Base-by-base conservation (phyloP, 2,329 filamentous ascomycete genomes). In the Fusarium sp. region DNA sequence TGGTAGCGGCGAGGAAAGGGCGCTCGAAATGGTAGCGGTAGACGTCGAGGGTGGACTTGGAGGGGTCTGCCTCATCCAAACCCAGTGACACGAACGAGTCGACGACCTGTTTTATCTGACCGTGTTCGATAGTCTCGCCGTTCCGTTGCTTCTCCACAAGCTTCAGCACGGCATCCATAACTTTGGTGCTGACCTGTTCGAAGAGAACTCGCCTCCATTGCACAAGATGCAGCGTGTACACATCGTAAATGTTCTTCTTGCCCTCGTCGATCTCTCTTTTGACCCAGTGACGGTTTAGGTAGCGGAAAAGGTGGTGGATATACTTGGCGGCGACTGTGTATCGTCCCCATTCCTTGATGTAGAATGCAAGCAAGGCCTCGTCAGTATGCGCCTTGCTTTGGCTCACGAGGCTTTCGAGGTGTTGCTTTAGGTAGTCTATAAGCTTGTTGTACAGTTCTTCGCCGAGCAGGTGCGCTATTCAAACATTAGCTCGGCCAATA, bases 211-310 rank as follows among this genome's bases (percentile, higher is more conserved):
- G 86, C 67, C 93, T 93, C 95, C 95, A 99, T 73, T 94, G 92
- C 19, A 98, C 95, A 36, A 99, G 82, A 71, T 99, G 95, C 32
- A 99, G 81, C 1, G 95, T 99, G 78, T 99, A 99, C 43, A 99
- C 95, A 76, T 99, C 95, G 76, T 96, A 98, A 7, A 98, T 91
- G 72, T 94, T 91, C 81, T 98, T 97, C 80, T 99, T 98, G 31
- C 95, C 95, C 77, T 99, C 95, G 64, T 99, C 95, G 79, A 99
- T 97, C 79, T 99, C 95, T 28, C 95, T 86, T 83, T 97, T 99
- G 2, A 99, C 95, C 95, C 96, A 99, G 78, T 99, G 95, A 28
- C 95, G 88, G 74, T 99, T 99, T 25, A 99, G 86, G 74, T 99
- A 99, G 50, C 90, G 84, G 82, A 99, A 99, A 7, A 99, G 81